phyloP scores from a whole-genome alignment of 768 basidiomycete species.

The Russula foetens region DNA sequence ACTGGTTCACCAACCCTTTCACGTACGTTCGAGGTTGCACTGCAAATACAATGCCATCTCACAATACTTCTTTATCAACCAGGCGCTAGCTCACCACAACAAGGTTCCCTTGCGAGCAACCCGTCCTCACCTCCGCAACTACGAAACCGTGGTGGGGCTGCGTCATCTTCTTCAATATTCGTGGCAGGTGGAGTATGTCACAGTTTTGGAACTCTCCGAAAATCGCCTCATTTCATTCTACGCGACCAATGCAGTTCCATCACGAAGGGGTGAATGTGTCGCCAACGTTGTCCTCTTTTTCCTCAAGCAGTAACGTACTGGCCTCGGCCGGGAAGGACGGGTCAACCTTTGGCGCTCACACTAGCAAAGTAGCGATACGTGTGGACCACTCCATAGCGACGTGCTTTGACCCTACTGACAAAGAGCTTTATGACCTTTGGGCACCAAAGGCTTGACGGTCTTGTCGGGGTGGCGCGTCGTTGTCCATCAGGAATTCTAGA shows the following conservation, averaged over 20 bases:
- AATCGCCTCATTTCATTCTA: not conserved
- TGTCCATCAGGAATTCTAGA: not conserved
- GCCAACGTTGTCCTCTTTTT: slow-evolving; percentile 14
- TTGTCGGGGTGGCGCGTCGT: not conserved
- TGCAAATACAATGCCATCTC: not conserved
- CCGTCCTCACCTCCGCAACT: slow-evolving; percentile 1
- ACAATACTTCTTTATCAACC: not conserved
- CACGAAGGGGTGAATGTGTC: slow-evolving; percentile 9
- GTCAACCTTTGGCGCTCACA: slow-evolving; percentile 17
- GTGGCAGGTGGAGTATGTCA: slow-evolving; percentile 10
- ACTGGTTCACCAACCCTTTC: not conserved
- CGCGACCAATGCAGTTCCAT: not conserved
- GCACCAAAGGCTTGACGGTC: slow-evolving; percentile 35
- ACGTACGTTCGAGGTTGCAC: not conserved
- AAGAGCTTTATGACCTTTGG: slow-evolving; percentile 74
- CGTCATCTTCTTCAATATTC: slow-evolving; percentile 4
- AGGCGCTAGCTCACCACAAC: not conserved
- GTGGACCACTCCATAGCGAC: slow-evolving; percentile 60
- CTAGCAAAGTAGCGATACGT: slow-evolving; percentile 42
- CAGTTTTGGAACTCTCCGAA: not conserved
- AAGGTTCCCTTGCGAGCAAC: not conserved
- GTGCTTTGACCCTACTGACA: slow-evolving; percentile 69
- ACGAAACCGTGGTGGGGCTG: not conserved
- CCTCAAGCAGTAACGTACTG: not conserved
- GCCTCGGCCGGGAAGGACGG: not conserved